These are phyloP conservation scores for Lichtheimia corymbifera DNA, from an alignment of 371 early-diverging fungal species.

Conservation along the genomic window DNA sequence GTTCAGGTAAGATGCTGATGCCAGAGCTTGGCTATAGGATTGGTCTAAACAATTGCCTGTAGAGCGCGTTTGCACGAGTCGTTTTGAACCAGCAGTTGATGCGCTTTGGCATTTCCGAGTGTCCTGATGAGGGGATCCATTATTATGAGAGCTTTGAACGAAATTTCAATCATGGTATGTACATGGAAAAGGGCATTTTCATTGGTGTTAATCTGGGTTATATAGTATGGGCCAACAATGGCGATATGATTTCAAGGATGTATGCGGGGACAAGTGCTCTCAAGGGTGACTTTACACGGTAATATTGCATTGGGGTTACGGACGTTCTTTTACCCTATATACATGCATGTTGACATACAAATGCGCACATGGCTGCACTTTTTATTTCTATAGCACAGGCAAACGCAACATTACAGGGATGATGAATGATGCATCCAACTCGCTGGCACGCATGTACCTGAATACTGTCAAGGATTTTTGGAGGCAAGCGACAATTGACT, in stretches of 20 bases:
- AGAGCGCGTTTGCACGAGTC: constrained; percentile 84
- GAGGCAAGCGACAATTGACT: constrained; percentile 55
- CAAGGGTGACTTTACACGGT: constrained; percentile 71
- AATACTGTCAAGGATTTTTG: constrained; percentile 72
- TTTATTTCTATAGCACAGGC: constrained; percentile 35
- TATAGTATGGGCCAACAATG: constrained; percentile 69
- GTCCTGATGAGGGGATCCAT: constrained; percentile 63
- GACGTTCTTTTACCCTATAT: too few species aligned
- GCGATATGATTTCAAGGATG: constrained; percentile 63
- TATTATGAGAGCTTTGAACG: constrained; percentile 62
- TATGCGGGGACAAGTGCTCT: constrained; percentile 75
- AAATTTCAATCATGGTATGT: constrained; percentile 57
- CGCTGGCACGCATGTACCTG: constrained; percentile 70
- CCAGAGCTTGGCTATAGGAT: too few species aligned
- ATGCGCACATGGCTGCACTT: background rate
- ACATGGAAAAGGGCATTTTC: background rate
- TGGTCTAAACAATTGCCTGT: background rate
- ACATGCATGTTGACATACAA: too few species aligned
- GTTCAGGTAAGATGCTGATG: constrained; percentile 61
- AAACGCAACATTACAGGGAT: constrained; percentile 71
- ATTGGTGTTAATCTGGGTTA: background rate
- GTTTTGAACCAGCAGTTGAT: constrained; percentile 71
- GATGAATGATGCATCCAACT: constrained; percentile 76
- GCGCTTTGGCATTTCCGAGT: constrained; percentile 63
- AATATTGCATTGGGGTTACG: constrained; percentile 3